Percentiles rank a stretch among this genome's conserved stretches.
These are phyloP conservation scores for Neospermospora avenae DNA, from an alignment of 2,329 filamentous ascomycete species.

Conservation along the genomic window DNA sequence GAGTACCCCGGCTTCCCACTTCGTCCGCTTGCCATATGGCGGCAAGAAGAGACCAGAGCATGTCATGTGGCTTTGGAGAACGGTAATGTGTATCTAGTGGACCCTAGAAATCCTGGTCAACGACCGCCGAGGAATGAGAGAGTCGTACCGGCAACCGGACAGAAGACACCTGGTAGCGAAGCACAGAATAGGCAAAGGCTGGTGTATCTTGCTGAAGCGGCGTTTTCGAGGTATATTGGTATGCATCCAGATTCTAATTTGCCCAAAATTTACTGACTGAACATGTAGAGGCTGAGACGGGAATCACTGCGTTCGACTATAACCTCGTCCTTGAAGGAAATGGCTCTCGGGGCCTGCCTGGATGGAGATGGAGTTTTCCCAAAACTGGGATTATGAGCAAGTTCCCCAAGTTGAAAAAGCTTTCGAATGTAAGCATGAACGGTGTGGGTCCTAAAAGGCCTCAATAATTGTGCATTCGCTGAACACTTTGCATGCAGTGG, in stretches of 20 bases:
- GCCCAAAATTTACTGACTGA: neutral
- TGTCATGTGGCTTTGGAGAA: constrained; percentile 6
- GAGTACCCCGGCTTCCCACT: constrained; percentile 4
- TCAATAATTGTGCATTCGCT: neutral
- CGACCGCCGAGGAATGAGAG: neutral
- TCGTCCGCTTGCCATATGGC: neutral
- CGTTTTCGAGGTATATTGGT: neutral
- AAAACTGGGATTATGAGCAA: neutral
- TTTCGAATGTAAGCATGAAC: neutral
- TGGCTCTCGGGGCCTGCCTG: neutral
- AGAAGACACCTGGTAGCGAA: neutral
- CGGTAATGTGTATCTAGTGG: neutral
- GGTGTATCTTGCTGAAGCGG: neutral
- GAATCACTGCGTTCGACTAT: neutral
- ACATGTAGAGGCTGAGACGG: neutral
- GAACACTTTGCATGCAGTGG: neutral
- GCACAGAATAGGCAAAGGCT: neutral
- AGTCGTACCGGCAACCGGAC: neutral
- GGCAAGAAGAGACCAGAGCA: neutral
- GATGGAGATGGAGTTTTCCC: constrained; percentile 6
- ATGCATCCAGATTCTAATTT: neutral
- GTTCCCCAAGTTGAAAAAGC: neutral
- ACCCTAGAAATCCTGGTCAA: constrained; percentile 1
- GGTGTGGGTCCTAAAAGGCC: neutral
- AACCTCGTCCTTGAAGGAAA: neutral